Evolutionary conservation across 2,329 filamentous ascomycete genomes (phyloP), one percentile per base, ranked within the genome.

Genomic region (Dendryphion nanum): DNA sequence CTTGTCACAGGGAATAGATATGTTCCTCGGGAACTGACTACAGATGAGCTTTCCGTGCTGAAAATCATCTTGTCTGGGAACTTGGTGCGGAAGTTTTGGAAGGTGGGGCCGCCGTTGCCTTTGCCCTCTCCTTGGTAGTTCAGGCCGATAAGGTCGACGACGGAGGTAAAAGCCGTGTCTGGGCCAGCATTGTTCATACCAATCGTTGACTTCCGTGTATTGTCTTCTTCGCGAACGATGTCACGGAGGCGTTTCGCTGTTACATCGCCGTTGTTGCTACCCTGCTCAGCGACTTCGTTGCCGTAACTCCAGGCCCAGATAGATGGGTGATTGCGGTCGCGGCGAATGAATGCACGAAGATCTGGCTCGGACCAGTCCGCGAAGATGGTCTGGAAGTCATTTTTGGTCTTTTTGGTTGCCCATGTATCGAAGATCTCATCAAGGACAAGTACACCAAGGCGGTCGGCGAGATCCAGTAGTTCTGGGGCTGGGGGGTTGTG

Each of bases 51-150:
- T 33, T 63, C 60, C 8, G 47, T 57, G 29, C 44, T 51, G 47
- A 48, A 55, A 14, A 61, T 50, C 51, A 78, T 63, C 56, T 76
- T 77, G 36, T 70, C 51, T 0, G 73, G 74, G 45, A 65, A 76
- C 6, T 52, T 53, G 17, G 49, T 43, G 48, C 72, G 71, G 58
- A 76, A 79, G 36, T 32, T 44, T 1, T 65, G 61, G 47, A 45
- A 66, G 63, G 41, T 76, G 57, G 54, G 10, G 47, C 41, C 57
- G 12, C 49, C 44, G 29, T 59, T 63, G 15, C 67, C 61, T 31
- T 63, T 61, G 3, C 76, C 75, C 35, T 76, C 73, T 36, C 76
- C 76, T 48, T 79, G 76, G 55, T 79, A 80, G 58, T 79, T 79
- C 5, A 79, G 53, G n/a, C 70, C 68, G 14, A 73, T 56, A 30